Conservation (phyloP, 345 rosid genomes). For the sweet orange (Citrus sinensis) region DNA sequence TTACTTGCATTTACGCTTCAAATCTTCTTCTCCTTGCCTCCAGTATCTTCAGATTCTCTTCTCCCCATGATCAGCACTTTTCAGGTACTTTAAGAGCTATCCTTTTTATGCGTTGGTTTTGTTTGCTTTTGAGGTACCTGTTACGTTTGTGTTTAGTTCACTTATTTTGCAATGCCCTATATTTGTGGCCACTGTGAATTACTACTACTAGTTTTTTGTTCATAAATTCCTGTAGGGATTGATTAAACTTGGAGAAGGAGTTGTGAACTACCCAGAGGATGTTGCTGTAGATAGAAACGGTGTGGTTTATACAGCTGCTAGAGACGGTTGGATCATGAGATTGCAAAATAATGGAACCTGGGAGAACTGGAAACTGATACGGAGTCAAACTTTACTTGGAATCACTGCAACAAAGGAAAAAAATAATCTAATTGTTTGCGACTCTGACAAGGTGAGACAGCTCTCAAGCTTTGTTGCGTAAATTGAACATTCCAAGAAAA, state of each 20-base stretch:
- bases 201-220: too few relatives aligned
- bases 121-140: too few relatives aligned
- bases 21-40: constrained; percentile 40
- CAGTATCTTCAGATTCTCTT: constrained; percentile 9
- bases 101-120: too few relatives aligned
- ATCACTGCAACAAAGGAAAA: constrained; percentile 29
- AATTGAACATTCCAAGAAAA: too few relatives aligned
- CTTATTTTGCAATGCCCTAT: too few relatives aligned
- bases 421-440: constrained; percentile 35
- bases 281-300: constrained; percentile 37
- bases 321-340: constrained; percentile 56
- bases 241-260: constrained; percentile 44
- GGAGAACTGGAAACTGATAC: constrained; percentile 40
- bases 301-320: constrained; percentile 33
- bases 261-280: constrained; percentile 34
- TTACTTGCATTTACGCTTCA: constrained; percentile 28
- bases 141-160: too few relatives aligned
- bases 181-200: too few relatives aligned
- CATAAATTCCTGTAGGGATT: constrained; percentile 16
- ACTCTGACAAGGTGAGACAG: constrained; percentile 26
- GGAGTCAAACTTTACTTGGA: constrained; percentile 35
- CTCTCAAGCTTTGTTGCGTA: background rate
- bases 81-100: constrained; percentile 25
- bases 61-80: constrained; percentile 29
- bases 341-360: constrained; percentile 34